Base-by-base conservation (phyloP, 345 rosid species). In the Salix arbutifolia region DNA sequence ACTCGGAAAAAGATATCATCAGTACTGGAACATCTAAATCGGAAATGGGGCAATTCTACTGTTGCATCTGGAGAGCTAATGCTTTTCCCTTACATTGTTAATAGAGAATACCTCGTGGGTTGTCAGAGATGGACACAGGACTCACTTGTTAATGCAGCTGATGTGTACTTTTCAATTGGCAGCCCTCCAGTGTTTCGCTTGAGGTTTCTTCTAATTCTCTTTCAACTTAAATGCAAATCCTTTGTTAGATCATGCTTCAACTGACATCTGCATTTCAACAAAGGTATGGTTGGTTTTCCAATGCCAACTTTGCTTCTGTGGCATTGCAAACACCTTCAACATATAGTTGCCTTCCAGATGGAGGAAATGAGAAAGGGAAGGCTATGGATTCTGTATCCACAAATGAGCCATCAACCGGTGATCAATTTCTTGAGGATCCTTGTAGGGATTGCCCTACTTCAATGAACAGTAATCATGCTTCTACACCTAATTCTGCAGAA, bases 231-330 rank as follows among this genome's bases (percentile, higher is more conserved):
- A 62, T 60, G 28, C 74, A 66, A 14, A 73, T n/a, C 46, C 12
- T 68, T 77, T 44, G 58, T 38, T 56, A 53, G 31, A 70, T 35
- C 69, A 70, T 67, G 53, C 25, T 62, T 60, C 76, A 64, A 65
- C 79, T 79, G 74, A 83, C 48, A 46, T 70, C 69, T 46, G n/a
- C 73, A 42, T 40, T 74, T 79, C 33, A 74, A 74, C 88, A 86
- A 87, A 96, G 99, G 97, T 96, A 96, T 84, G 99, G 98, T 67
- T 96, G 99, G 99, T 87, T 96, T 72, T 82, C 89, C 72, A 77
- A 80, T 73, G 35, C 78, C 40, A 83, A 84, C 74, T 74, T 85
- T 76, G 88, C 81, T 46, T 77, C 88, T 71, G 12, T 77, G 62
- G 75, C 76, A n/a, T 71, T 79, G 74, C 88, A 84, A 86, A 77